These are phyloP conservation scores for Botrytis squamosa DNA, from an alignment of 2,329 filamentous ascomycete genomes.

Conservation along the genomic window DNA sequence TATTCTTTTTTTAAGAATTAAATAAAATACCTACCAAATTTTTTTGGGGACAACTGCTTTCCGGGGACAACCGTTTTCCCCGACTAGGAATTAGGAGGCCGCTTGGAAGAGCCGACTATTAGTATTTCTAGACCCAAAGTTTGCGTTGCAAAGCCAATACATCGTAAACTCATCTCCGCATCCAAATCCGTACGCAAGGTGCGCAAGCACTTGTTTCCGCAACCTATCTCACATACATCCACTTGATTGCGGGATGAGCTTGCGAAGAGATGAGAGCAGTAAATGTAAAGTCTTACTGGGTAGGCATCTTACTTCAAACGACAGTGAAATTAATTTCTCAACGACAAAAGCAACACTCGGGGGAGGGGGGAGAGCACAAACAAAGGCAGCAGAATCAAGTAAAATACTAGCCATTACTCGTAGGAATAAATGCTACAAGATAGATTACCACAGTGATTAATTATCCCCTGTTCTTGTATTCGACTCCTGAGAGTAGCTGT, in stretches of 20 bases:
- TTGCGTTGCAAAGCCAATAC: no score
- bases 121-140: no score
- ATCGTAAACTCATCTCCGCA: no score
- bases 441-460: background rate
- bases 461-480: no score
- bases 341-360: background rate
- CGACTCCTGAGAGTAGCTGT: no score
- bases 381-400: background rate
- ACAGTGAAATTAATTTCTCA: background rate
- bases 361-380: no score
- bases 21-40: no score
- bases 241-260: background rate
- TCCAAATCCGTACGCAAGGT: background rate
- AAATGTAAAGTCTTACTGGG: background rate
- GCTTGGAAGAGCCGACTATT: no score
- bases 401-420: fast-evolving
- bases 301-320: background rate
- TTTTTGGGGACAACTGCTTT: no score
- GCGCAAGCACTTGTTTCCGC: background rate
- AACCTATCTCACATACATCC: background rate
- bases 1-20: no score
- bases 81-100: no score
- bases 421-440: background rate
- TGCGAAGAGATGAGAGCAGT: fast-evolving
- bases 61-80: no score